These are phyloP conservation scores for Thamnidium elegans DNA, from an alignment of 192 early-diverging fungal species.

Conservation along the genomic window DNA sequence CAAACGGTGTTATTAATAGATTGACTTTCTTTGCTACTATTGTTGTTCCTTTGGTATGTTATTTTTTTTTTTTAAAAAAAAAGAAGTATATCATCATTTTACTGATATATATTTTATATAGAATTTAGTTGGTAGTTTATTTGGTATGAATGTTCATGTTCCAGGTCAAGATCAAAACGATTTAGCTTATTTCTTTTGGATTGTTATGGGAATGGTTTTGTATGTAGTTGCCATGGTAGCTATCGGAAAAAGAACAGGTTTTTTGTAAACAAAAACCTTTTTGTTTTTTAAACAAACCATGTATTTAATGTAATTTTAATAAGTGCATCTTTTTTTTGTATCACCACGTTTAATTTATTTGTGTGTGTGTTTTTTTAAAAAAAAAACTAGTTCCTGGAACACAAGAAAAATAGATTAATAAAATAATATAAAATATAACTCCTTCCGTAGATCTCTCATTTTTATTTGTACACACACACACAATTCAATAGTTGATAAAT, in stretches of 20 bases:
- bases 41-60: conserved; percentile 56
- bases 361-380: no score
- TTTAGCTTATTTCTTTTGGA: conserved; percentile 54
- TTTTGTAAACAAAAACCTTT: not conserved
- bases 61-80: not conserved
- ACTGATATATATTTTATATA: not conserved
- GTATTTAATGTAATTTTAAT: no score
- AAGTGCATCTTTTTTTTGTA: no score
- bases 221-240: conserved; percentile 15
- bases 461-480: no score
- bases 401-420: no score
- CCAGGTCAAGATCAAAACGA: conserved; percentile 53
- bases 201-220: conserved; percentile 38
- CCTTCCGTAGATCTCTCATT: no score
- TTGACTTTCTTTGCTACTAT: conserved; percentile 88
- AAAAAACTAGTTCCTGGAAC: no score
- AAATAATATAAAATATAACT: no score
- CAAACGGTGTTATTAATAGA: conserved; percentile 83
- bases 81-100: no score
- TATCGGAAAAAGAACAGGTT: conserved; percentile 21
- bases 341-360: no score
- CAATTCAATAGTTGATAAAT: no score
- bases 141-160: conserved; percentile 63
- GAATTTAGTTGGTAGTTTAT: conserved; percentile 78
- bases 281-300: no score